phyloP scores from a whole-genome alignment of 2,329 filamentous ascomycete species.

The Aspergillus quadricinctus region DNA sequence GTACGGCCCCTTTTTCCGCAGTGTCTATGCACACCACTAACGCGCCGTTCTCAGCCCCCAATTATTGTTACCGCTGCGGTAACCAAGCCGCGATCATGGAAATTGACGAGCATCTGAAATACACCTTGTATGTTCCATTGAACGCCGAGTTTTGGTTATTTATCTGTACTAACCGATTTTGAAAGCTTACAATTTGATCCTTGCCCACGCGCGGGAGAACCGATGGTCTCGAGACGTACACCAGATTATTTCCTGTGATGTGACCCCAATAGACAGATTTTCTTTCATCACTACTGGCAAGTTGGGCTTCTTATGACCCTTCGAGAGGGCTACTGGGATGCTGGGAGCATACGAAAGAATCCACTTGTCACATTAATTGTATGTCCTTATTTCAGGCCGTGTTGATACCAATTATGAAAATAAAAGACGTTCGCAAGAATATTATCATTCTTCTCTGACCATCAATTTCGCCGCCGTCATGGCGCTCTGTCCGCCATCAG shows the following conservation, averaged over 20 bases:
- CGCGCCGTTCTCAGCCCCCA: conserved; percentile 54
- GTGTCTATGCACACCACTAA: conserved; percentile 21
- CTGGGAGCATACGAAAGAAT: conserved; percentile 25
- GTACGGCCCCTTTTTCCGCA: conserved; percentile 45
- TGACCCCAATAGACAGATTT: conserved; percentile 32
- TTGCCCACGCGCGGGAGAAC: conserved; percentile 93
- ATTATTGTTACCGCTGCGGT: conserved; percentile 98
- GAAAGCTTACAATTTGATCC: conserved; percentile 96
- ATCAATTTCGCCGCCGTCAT: background rate
- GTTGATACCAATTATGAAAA: conserved; percentile 41
- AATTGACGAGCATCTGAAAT: conserved; percentile 98
- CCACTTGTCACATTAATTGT: conserved; percentile 30
- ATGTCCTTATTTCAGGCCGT: conserved; percentile 32
- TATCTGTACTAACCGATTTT: conserved; percentile 5
- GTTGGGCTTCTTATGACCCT: conserved; percentile 18
- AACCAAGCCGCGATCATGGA: conserved; percentile 99
- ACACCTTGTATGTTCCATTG: conserved; percentile 78
- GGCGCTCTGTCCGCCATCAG: background rate
- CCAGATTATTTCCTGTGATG: conserved; percentile 94
- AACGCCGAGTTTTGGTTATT: background rate
- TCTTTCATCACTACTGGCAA: conserved; percentile 18
- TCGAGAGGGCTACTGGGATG: conserved; percentile 25
- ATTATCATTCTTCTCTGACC: background rate
- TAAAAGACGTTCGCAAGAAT: conserved; percentile 30
- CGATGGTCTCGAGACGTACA: conserved; percentile 96